These are phyloP conservation scores for Trichoderma sp. DNA, from an alignment of 2,329 filamentous ascomycete genomes.

Conservation along the genomic window DNA sequence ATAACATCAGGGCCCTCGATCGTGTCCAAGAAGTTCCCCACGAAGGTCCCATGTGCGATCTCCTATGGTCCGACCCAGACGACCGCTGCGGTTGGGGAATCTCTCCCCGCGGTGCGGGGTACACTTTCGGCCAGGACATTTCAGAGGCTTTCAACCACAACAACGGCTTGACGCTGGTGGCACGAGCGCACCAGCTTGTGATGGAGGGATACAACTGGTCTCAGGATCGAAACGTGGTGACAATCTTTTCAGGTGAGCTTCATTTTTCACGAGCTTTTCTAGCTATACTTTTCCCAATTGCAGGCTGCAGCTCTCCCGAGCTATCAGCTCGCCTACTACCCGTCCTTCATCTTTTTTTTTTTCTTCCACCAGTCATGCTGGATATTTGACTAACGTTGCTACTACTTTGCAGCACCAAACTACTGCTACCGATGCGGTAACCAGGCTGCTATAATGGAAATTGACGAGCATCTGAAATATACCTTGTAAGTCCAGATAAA, in stretches of 20 bases:
- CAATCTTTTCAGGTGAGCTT: slow-evolving; percentile 88
- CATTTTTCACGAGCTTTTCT: not conserved
- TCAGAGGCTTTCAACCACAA: slow-evolving; percentile 99
- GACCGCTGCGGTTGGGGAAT: slow-evolving; percentile 97
- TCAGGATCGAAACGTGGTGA: slow-evolving; percentile 96
- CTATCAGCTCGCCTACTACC: not conserved
- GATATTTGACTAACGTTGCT: slow-evolving; percentile 31
- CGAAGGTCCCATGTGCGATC: slow-evolving; percentile 96
- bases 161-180: slow-evolving; percentile 94
- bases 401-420: slow-evolving; percentile 65
- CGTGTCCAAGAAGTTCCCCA: slow-evolving; percentile 98
- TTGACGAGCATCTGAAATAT: slow-evolving; percentile 98
- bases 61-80: slow-evolving; percentile 97
- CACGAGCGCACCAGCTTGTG: slow-evolving; percentile 94
- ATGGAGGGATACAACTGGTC: slow-evolving; percentile 99
- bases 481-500: slow-evolving; percentile 72
- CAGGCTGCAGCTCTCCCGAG: not conserved
- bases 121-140: slow-evolving; percentile 96
- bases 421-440: slow-evolving; percentile 99
- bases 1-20: slow-evolving; percentile 93
- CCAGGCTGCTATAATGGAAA: slow-evolving; percentile 99
- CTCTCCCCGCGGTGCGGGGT: slow-evolving; percentile 89
- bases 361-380: not conserved
- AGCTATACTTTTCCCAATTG: not conserved
- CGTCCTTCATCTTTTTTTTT: not conserved